Base-by-base conservation (phyloP, 2,329 filamentous ascomycete species). In the Zarea fungicola region DNA sequence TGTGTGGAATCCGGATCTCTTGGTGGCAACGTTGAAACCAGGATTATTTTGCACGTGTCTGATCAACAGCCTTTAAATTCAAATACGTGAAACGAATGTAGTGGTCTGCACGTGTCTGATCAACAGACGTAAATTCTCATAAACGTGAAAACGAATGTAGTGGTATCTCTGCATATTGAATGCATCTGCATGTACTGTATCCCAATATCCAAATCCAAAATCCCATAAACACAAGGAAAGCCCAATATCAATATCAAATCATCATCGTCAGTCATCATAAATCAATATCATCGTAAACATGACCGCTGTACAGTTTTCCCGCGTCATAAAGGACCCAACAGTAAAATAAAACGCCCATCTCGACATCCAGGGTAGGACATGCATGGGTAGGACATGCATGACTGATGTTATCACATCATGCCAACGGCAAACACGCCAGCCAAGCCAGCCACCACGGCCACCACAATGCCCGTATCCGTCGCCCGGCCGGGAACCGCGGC, bases 351-450 rank as follows among this genome's bases (percentile, higher is more conserved):
- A n/a, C n/a, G n/a, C n/a, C n/a, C n/a, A n/a, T n/a, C n/a, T n/a
- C n/a, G n/a, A n/a, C n/a, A n/a, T n/a, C n/a, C n/a, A n/a, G n/a
- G n/a, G n/a, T n/a, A n/a, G n/a, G n/a, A n/a, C n/a, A n/a, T n/a
- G n/a, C n/a, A n/a, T n/a, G n/a, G n/a, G n/a, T n/a, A n/a, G n/a
- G n/a, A n/a, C n/a, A n/a, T n/a, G n/a, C n/a, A n/a, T n/a, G n/a
- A n/a, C n/a, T n/a, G n/a, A n/a, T n/a, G n/a, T 13, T 16, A 34
- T 55, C 49, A 62, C 42, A 61, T 50, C 52, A 63, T 35, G 32
- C 48, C 62, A 52, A 55, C 39, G 25, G 51, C 58, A 51, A 62
- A 59, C 16, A 61, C 48, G 9, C 50, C 57, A 2, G 60, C 58
- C 23, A 60, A n/a, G 16, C 54, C 56, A 8, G 16, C 55, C 28